Evolutionary conservation across 768 basidiomycete species (phyloP).

Genomic region (Termitomyces sp.): DNA sequence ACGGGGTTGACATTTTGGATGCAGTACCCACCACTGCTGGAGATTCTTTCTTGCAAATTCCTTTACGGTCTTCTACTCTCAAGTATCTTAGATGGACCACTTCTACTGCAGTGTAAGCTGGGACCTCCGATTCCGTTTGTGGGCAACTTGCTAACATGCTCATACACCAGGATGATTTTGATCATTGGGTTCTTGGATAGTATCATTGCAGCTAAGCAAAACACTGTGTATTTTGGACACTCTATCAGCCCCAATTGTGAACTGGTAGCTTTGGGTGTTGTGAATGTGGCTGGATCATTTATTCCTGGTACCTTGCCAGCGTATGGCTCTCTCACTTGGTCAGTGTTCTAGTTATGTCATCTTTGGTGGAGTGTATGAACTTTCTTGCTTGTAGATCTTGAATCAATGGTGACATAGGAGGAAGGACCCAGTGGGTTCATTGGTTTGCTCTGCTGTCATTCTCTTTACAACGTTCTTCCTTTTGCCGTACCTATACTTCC

Average conservation of each 20-base stretch:
- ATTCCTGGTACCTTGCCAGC: conserved; percentile 88
- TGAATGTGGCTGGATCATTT: conserved; percentile 74
- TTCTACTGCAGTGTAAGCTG: conserved; percentile 67
- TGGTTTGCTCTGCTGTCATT: conserved; percentile 69
- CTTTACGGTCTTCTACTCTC: conserved; percentile 53
- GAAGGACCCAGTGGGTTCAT: conserved; percentile 84
- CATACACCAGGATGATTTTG: conserved; percentile 52
- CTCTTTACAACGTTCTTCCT: conserved; percentile 87
- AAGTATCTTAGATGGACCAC: conserved; percentile 75
- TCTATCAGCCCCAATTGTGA: conserved; percentile 93
- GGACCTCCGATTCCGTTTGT: background rate
- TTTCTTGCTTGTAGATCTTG: conserved; percentile 45
- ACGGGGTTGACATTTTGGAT: conserved; percentile 84
- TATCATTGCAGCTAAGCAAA: conserved; percentile 94
- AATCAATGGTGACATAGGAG: conserved; percentile 89
- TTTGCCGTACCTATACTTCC: conserved; percentile 75
- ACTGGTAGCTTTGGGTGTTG: conserved; percentile 85
- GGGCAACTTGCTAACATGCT: background rate
- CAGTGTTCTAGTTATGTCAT: conserved; percentile 10
- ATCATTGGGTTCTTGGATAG: conserved; percentile 91
- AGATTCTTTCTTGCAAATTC: conserved; percentile 63
- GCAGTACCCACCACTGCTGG: conserved; percentile 60
- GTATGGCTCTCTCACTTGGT: conserved; percentile 91
- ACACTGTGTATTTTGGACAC: conserved; percentile 77
- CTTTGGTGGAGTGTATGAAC: conserved; percentile 3